phyloP scores from a whole-genome alignment of 2,329 filamentous ascomycete species.

The Talaromyces marneffei region DNA sequence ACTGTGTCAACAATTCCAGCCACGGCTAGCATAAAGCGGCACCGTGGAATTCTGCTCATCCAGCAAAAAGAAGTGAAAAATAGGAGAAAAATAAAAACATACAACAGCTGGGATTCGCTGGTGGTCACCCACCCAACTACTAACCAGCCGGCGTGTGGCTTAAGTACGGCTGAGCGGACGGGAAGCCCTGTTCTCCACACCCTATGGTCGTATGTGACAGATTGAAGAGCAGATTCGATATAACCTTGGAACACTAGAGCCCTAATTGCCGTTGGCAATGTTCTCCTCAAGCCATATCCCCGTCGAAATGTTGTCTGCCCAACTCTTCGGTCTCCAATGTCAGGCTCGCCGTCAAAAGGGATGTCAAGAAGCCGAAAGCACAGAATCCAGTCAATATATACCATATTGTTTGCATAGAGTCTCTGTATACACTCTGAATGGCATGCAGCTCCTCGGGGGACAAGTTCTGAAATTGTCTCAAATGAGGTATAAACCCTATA shows the following conservation, averaged over 20 bases:
- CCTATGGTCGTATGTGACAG: not conserved
- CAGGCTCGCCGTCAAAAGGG: not conserved
- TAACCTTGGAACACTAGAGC: not conserved
- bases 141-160: conserved; percentile 6
- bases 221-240: not conserved
- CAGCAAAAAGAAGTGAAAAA: not conserved
- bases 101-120: not conserved
- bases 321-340: conserved; percentile 5
- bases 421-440: not conserved
- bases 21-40: no score
- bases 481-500: conserved; percentile 1
- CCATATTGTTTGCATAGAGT: not conserved
- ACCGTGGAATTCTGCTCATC: not conserved
- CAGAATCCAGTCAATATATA: conserved; percentile 1
- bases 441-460: not conserved
- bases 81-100: not conserved
- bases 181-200: not conserved
- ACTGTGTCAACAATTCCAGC: no score
- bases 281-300: not conserved
- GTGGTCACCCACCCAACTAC: not conserved
- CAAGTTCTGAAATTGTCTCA: not conserved
- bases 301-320: conserved; percentile 1
- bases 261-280: not conserved
- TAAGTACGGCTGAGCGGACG: not conserved
- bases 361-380: not conserved